Conservation (phyloP, 2,329 filamentous ascomycete genomes). For the Xylariaceae sp. region DNA sequence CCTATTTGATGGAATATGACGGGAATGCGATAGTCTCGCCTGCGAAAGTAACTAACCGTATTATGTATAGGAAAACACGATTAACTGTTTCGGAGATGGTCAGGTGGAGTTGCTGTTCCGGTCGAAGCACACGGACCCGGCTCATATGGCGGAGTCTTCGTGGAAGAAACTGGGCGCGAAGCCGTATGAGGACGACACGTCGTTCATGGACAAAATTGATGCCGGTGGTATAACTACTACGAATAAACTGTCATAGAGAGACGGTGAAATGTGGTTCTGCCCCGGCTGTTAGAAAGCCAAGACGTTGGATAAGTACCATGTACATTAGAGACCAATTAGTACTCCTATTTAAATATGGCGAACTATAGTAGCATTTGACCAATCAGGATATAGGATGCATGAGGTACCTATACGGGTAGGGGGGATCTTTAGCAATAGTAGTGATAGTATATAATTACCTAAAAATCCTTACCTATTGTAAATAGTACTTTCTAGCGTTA, state of each 20-base stretch:
- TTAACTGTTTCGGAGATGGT: constrained; percentile 47
- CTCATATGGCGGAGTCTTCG: constrained; percentile 46
- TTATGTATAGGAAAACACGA: constrained; percentile 48
- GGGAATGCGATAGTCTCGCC: constrained; percentile 1
- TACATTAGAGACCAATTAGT: too few relatives aligned
- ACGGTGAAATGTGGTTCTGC: neutral
- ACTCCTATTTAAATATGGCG: too few relatives aligned
- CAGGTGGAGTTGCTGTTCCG: constrained; percentile 47
- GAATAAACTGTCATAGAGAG: neutral
- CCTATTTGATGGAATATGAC: neutral
- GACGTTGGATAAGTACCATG: too few relatives aligned
- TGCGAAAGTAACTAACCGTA: too few relatives aligned
- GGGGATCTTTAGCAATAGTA: too few relatives aligned
- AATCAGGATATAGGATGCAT: too few relatives aligned
- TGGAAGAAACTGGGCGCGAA: constrained; percentile 49
- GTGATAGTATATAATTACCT: too few relatives aligned
- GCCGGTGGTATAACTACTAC: constrained; percentile 12
- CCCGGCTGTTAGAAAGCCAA: too few relatives aligned
- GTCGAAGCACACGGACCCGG: constrained; percentile 45
- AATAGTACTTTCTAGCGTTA: too few relatives aligned
- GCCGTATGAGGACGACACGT: constrained; percentile 46
- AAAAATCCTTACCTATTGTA: too few relatives aligned
- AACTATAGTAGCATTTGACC: too few relatives aligned
- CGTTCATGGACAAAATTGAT: constrained; percentile 17
- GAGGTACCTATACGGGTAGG: too few relatives aligned